A percentile compares a stretch with the other conserved stretches of the same genome.
Conservation (phyloP, 345 rosid species). For the Acer yangbiense region DNA sequence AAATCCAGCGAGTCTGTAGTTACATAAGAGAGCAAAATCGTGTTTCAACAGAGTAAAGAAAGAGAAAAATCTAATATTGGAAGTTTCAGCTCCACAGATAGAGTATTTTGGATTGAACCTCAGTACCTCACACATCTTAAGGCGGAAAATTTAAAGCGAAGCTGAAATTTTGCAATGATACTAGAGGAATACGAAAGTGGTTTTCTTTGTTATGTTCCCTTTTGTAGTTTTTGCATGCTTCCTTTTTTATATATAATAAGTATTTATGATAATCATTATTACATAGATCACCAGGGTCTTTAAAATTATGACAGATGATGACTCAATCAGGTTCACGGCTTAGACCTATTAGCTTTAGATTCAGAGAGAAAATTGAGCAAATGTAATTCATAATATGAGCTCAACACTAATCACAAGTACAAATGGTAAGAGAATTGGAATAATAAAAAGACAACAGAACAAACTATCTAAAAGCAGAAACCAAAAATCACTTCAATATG, state of each 20-base stretch:
- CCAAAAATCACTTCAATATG: background rate
- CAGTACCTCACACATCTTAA: background rate
- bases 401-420: background rate
- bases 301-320: background rate
- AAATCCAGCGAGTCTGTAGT: background rate
- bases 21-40: background rate
- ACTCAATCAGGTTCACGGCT: background rate
- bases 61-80: background rate
- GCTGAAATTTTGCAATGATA: background rate
- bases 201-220: background rate
- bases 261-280: background rate
- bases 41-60: background rate
- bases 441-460: background rate
- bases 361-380: background rate
- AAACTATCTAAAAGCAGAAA: background rate
- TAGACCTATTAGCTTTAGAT: background rate
- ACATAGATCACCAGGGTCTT: background rate
- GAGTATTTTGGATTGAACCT: background rate
- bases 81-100: background rate
- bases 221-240: background rate
- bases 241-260: background rate
- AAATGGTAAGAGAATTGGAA: background rate
- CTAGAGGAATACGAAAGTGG: background rate
- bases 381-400: background rate
- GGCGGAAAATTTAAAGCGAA: background rate